These are phyloP conservation scores for Mytilinidion resinicola DNA, from an alignment of 495 filamentous ascomycete species.

Conservation along the genomic window DNA sequence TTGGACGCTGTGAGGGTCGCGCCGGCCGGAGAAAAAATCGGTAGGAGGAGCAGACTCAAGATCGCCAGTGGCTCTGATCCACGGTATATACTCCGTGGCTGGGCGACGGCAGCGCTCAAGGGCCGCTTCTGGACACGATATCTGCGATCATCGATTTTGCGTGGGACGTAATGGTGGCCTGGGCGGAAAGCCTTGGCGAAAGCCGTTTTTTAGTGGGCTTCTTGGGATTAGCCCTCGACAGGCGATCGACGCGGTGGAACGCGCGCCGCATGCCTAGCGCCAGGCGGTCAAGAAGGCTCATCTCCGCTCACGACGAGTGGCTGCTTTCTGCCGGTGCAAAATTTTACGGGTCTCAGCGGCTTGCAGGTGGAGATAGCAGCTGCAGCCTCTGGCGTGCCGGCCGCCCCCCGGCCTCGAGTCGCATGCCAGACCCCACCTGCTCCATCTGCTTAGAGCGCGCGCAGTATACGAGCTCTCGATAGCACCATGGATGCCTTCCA, in stretches of 20 bases:
- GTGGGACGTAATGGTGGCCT: too few species aligned
- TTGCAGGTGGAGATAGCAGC: neutral
- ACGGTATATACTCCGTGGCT: too few species aligned
- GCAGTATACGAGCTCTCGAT: neutral
- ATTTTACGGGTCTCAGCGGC: conserved; percentile 2
- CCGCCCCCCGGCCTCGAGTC: too few species aligned
- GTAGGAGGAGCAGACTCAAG: too few species aligned
- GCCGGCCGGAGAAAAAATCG: too few species aligned
- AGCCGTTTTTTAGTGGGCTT: neutral
- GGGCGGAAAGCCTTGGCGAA: too few species aligned
- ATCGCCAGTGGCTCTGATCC: too few species aligned
- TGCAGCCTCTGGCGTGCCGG: neutral
- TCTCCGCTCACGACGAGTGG: conserved; percentile 9
- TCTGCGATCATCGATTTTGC: too few species aligned
- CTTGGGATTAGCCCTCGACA: conserved; percentile 6
- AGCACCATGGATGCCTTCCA: neutral
- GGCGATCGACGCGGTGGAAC: conserved; percentile 4
- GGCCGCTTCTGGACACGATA: too few species aligned
- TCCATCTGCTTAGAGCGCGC: neutral
- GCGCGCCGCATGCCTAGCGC: neutral
- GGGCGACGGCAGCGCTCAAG: too few species aligned
- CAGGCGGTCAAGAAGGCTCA: conserved; percentile 7
- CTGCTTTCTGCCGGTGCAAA: conserved; percentile 18
- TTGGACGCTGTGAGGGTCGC: too few species aligned
- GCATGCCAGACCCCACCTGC: neutral